phyloP scores from a whole-genome alignment of 331 rosid species.

The Saraca asoca region DNA sequence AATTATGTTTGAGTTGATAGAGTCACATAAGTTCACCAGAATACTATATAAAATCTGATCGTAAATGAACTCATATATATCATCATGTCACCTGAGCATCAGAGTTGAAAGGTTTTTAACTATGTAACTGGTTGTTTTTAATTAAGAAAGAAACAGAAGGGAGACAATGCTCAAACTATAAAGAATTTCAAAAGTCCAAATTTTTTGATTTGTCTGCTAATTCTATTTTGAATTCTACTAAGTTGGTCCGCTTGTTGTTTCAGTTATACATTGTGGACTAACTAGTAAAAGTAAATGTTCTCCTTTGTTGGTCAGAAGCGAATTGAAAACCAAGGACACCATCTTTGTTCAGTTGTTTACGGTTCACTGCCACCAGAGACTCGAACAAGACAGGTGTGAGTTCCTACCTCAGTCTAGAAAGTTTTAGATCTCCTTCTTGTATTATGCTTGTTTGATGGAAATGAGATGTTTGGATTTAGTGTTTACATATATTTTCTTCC shows the following conservation, averaged over 20 bases:
- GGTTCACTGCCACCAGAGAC: slow-evolving; percentile 98
- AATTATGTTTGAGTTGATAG: not conserved
- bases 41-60: slow-evolving; percentile 10
- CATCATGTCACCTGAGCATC: not conserved
- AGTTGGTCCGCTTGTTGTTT: slow-evolving; percentile 1
- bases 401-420: slow-evolving; percentile 32
- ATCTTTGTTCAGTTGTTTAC: slow-evolving; percentile 94
- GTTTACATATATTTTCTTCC: not conserved
- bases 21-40: not conserved
- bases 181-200: slow-evolving; percentile 17
- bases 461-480: slow-evolving; percentile 15
- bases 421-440: slow-evolving; percentile 28
- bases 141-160: slow-evolving; percentile 1
- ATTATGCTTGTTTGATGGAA: slow-evolving; percentile 25
- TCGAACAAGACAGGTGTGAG: slow-evolving; percentile 88
- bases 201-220: not conserved
- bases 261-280: slow-evolving; percentile 15
- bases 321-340: slow-evolving; percentile 68
- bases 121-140: slow-evolving; percentile 9
- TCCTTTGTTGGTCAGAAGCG: slow-evolving; percentile 53
- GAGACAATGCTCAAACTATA: slow-evolving; percentile 3
- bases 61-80: not conserved
- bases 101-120: slow-evolving; percentile 5
- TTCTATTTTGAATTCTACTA: slow-evolving; percentile 25
- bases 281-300: slow-evolving; percentile 29